Percentiles rank a stretch among this genome's conserved stretches.
phyloP scores from a whole-genome alignment of 805 yeast genomes.

The Kluyveromyces siamensis region DNA sequence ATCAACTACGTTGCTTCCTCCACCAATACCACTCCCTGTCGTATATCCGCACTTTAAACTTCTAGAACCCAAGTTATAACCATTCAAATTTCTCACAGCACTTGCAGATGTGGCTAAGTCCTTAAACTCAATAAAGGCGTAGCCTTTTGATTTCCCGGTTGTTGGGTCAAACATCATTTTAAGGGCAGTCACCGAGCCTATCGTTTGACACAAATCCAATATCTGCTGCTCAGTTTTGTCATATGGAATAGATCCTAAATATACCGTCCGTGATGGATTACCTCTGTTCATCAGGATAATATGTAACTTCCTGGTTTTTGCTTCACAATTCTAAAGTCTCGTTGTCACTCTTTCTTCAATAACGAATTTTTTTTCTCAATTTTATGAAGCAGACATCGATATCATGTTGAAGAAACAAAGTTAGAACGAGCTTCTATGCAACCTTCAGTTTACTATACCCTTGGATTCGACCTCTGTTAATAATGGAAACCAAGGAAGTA shows the following conservation, averaged over 20 bases:
- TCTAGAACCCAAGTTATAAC: conserved; percentile 65
- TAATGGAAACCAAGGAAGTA: conserved; percentile 68
- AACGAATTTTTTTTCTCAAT: background rate
- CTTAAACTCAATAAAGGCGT: conserved; percentile 75
- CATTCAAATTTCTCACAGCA: conserved; percentile 82
- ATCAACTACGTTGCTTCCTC: conserved; percentile 2
- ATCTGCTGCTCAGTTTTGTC: conserved; percentile 93
- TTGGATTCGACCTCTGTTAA: conserved; percentile 1
- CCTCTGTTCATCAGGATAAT: background rate
- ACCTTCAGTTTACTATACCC: background rate
- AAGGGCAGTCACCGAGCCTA: conserved; percentile 75
- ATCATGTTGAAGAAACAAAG: too few species aligned
- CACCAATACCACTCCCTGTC: conserved; percentile 36
- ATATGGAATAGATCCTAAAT: conserved; percentile 82
- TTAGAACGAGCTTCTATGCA: background rate
- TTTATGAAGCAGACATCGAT: background rate
- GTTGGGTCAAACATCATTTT: conserved; percentile 77
- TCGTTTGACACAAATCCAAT: conserved; percentile 72
- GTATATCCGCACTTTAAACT: conserved; percentile 67
- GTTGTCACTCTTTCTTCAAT: background rate
- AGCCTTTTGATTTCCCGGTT: conserved; percentile 87
- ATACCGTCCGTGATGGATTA: conserved; percentile 39
- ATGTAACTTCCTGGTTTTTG: background rate
- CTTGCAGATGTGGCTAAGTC: conserved; percentile 82
- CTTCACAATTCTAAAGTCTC: background rate